phyloP scores from a whole-genome alignment of 805 yeast genomes.

The Ogataea methanolica region DNA sequence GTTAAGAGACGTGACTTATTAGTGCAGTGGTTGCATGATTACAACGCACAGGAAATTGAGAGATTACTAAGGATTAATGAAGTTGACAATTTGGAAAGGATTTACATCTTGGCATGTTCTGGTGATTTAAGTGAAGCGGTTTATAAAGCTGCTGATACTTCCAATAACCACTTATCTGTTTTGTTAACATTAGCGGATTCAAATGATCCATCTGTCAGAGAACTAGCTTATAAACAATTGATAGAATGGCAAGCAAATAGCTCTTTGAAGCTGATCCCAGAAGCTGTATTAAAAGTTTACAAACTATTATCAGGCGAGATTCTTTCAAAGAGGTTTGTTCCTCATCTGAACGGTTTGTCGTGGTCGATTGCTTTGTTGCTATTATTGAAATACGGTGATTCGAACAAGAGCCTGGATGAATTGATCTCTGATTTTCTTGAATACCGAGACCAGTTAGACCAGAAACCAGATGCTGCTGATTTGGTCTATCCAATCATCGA shows the following conservation, averaged over 20 bases:
- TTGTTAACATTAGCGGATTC: constrained; percentile 69
- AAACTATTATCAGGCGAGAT: constrained; percentile 56
- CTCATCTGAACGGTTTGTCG: constrained; percentile 43
- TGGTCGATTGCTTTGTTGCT: constrained; percentile 66
- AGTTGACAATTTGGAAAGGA: constrained; percentile 42
- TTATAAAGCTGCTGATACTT: constrained; percentile 55
- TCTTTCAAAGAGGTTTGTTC: constrained; percentile 24
- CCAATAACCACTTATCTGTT: constrained; percentile 68
- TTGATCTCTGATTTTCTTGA: constrained; percentile 25
- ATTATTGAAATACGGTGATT: constrained; percentile 58
- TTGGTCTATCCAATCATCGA: constrained; percentile 14
- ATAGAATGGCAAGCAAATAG: constrained; percentile 55
- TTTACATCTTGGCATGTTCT: constrained; percentile 46
- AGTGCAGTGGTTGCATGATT: constrained; percentile 52
- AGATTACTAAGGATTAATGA: constrained; percentile 21
- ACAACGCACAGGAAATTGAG: constrained; percentile 34
- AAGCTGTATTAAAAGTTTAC: constrained; percentile 52
- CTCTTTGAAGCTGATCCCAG: constrained; percentile 44
- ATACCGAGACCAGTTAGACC: constrained; percentile 5
- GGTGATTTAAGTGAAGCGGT: constrained; percentile 63
- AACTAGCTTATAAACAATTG: constrained; percentile 58
- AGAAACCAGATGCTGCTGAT: constrained; percentile 7
- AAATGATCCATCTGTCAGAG: constrained; percentile 52
- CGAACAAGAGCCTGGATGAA: constrained; percentile 31
- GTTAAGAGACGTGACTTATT: constrained; percentile 41